Evolutionary conservation across 2,329 filamentous ascomycete species (phyloP).

Genomic region (Hymenoscyphus linearis): DNA sequence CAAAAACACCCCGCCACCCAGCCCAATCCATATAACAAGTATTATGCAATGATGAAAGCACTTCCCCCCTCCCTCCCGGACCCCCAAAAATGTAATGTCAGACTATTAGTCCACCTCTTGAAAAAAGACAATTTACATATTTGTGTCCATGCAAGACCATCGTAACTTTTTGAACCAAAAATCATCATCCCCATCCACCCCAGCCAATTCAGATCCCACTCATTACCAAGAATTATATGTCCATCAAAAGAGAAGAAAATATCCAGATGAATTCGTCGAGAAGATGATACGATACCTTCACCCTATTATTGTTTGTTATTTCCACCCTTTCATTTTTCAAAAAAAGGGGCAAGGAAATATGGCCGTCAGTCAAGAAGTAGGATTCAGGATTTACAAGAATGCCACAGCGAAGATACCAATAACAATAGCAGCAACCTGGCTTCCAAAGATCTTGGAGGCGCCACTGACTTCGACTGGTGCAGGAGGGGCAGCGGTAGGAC

Average conservation of each 20-base stretch:
- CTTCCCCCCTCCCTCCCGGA: no score
- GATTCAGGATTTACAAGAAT: conserved; percentile 13
- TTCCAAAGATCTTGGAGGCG: conserved; percentile 26
- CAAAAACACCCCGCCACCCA: no score
- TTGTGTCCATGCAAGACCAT: not conserved
- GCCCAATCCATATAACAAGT: no score
- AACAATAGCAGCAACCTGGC: conserved; percentile 4
- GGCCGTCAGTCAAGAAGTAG: not conserved
- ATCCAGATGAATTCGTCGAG: not conserved
- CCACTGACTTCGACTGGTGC: not conserved
- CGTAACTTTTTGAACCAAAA: not conserved
- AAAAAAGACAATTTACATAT: not conserved
- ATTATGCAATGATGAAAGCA: not conserved
- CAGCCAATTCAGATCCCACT: not conserved
- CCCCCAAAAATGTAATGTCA: not conserved
- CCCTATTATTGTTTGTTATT: no score
- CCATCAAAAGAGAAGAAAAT: not conserved
- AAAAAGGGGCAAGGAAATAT: not conserved
- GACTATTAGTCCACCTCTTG: not conserved
- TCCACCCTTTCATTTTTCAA: not conserved
- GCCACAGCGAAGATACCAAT: conserved; percentile 7
- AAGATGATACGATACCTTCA: not conserved
- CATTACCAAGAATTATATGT: not conserved
- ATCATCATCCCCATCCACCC: not conserved
- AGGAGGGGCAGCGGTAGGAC: not conserved